phyloP scores from a whole-genome alignment of 805 yeast genomes.

The Ogataea siamensis region DNA sequence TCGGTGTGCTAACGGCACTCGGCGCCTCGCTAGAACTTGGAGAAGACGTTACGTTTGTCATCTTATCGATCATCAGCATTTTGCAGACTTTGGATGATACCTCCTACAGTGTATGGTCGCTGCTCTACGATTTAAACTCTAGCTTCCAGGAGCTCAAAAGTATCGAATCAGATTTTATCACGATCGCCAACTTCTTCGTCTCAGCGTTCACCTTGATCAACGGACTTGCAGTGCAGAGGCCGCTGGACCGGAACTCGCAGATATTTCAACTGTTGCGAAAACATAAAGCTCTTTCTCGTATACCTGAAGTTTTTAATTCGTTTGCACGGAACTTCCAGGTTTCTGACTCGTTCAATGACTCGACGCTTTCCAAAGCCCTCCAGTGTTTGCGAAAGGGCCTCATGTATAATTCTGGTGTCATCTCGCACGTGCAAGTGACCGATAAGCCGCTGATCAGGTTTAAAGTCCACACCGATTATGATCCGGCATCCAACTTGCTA shows the following conservation, averaged over 20 bases:
- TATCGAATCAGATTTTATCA: conserved; percentile 19
- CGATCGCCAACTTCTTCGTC: conserved; percentile 20
- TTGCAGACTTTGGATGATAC: conserved; percentile 12
- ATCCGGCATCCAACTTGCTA: conserved; percentile 5
- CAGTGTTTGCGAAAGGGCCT: conserved; percentile 14
- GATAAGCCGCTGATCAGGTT: conserved; percentile 15
- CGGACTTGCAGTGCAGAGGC: background rate
- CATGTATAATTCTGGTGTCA: conserved; percentile 11
- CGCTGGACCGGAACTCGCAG: conserved; percentile 1
- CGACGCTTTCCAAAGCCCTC: conserved; percentile 8
- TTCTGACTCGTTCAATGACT: background rate
- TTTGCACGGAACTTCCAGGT: conserved; percentile 6
- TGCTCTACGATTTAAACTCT: conserved; percentile 18
- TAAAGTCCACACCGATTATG: conserved; percentile 7
- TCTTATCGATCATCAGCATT: conserved; percentile 14
- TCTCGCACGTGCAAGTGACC: conserved; percentile 7
- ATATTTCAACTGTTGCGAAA: conserved; percentile 8
- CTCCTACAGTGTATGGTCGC: conserved; percentile 16
- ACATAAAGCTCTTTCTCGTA: conserved; percentile 9
- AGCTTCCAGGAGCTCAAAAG: conserved; percentile 13
- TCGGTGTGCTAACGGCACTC: conserved; percentile 13
- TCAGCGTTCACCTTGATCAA: conserved; percentile 1
- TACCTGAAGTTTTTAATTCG: conserved; percentile 6
- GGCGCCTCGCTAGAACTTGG: conserved; percentile 9
- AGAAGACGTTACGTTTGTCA: conserved; percentile 8